Conservation (phyloP, 1,284 basidiomycete species). For the Nidula niveotomentosa region DNA sequence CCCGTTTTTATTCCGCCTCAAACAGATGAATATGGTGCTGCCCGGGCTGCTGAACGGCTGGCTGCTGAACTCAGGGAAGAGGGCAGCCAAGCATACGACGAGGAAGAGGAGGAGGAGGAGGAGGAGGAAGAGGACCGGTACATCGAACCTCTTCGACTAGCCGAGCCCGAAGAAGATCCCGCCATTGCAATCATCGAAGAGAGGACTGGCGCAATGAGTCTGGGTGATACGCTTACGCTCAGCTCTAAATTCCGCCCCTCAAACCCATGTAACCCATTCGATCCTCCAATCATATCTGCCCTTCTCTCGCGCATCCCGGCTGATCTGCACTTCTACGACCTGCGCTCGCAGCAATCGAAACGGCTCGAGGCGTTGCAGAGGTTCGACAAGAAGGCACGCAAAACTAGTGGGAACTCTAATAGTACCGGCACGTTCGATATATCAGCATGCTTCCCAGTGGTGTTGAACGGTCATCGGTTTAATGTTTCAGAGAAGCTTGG, state of each 20-base stretch:
- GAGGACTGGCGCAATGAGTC: conserved; percentile 58
- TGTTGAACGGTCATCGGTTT: conserved; percentile 62
- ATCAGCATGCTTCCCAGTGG: conserved; percentile 39
- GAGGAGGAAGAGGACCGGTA: conserved; percentile 13
- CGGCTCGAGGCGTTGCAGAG: conserved; percentile 70
- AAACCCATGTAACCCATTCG: conserved; percentile 91
- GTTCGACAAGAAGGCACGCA: conserved; percentile 56
- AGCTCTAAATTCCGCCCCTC: conserved; percentile 66
- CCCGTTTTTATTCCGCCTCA: conserved; percentile 19
- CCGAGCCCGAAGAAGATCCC: conserved; percentile 21
- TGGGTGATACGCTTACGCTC: conserved; percentile 61
- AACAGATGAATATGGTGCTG: conserved; percentile 43
- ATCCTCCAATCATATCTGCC: conserved; percentile 62
- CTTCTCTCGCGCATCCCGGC: conserved; percentile 70
- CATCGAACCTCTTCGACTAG: conserved; percentile 25
- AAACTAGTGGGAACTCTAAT: conserved; percentile 45
- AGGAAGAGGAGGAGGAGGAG: too few species aligned
- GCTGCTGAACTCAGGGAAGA: conserved; percentile 50
- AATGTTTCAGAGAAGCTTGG: conserved; percentile 86
- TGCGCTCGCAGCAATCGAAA: conserved; percentile 50
- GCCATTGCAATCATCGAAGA: conserved; percentile 40
- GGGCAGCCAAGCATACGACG: conserved; percentile 24
- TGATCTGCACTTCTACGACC: conserved; percentile 69
- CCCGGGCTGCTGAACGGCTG: conserved; percentile 50
- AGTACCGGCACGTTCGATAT: conserved; percentile 37